Evolutionary conservation across 495 filamentous ascomycete species (phyloP).

Genomic region (Penicillium lagena): DNA sequence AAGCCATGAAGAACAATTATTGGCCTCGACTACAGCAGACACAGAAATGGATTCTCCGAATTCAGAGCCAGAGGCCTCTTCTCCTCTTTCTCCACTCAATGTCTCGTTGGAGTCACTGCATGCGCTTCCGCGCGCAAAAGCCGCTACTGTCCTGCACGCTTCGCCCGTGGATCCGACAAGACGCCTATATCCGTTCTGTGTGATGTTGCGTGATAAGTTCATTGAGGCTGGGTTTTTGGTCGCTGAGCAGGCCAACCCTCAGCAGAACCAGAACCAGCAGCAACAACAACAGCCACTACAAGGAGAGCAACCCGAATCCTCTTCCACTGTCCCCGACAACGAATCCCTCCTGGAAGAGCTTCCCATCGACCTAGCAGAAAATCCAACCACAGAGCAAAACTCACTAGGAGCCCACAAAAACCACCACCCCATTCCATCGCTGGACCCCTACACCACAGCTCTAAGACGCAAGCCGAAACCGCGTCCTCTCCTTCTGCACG

Average conservation of each 20-base stretch:
- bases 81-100: constrained; percentile 8
- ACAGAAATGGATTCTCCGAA: no score
- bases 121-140: constrained; percentile 23
- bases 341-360: constrained; percentile 4
- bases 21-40: no score
- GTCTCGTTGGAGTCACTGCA: constrained; percentile 34
- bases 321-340: no score
- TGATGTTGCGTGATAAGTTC: constrained; percentile 54
- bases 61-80: no score
- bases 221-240: constrained; percentile 54
- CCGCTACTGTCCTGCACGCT: constrained; percentile 49
- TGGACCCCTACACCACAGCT: constrained; percentile 5
- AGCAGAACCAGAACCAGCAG: constrained; percentile 1
- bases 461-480: constrained; percentile 16
- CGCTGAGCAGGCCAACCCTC: constrained; percentile 31
- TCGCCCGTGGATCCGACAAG: constrained; percentile 49
- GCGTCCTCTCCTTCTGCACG: constrained; percentile 71
- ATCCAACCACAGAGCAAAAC: not conserved
- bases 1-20: no score
- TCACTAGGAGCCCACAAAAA: not conserved
- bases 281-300: not conserved
- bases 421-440: not conserved
- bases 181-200: constrained; percentile 57
- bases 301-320: not conserved
- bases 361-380: not conserved